Percentiles rank a stretch among this genome's conserved stretches.
Conservation (phyloP, 177 flowering plant species). For the Vitis hybrid region DNA sequence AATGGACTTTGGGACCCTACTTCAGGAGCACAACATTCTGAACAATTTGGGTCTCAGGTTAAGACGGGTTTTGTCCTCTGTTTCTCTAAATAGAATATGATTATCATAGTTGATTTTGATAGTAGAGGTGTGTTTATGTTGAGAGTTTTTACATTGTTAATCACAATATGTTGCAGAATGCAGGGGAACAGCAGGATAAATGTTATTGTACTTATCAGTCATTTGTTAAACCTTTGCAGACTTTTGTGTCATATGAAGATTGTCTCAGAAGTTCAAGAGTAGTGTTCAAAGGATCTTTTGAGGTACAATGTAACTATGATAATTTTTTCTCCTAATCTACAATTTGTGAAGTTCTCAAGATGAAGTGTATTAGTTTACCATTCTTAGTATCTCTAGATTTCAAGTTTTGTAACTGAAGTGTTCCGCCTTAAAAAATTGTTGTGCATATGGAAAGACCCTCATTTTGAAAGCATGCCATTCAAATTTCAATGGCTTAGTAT, state of each 20-base stretch:
- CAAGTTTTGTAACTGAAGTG: no score
- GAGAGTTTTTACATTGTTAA: background rate
- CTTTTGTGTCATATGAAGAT: background rate
- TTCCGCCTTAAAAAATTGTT: no score
- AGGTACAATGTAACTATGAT: slow-evolving; percentile 1
- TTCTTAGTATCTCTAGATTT: no score
- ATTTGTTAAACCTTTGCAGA: background rate
- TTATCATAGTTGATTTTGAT: background rate
- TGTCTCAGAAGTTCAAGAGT: background rate
- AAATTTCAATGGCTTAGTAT: no score
- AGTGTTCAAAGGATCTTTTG: background rate
- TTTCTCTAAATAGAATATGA: background rate
- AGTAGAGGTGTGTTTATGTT: background rate
- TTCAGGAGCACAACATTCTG: slow-evolving; percentile 2
- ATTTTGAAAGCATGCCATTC: no score
- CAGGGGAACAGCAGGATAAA: slow-evolving; percentile 4
- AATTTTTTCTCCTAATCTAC: background rate
- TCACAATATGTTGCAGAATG: slow-evolving; percentile 7
- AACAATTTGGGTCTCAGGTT: slow-evolving; percentile 5
- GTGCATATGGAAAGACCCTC: no score
- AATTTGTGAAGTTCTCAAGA: no score
- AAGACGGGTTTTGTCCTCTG: background rate
- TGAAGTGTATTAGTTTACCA: no score
- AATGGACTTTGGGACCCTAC: background rate
- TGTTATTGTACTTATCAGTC: background rate